Evolutionary conservation across 257 asterid genomes (phyloP).

Genomic region (Solanum sitiens): DNA sequence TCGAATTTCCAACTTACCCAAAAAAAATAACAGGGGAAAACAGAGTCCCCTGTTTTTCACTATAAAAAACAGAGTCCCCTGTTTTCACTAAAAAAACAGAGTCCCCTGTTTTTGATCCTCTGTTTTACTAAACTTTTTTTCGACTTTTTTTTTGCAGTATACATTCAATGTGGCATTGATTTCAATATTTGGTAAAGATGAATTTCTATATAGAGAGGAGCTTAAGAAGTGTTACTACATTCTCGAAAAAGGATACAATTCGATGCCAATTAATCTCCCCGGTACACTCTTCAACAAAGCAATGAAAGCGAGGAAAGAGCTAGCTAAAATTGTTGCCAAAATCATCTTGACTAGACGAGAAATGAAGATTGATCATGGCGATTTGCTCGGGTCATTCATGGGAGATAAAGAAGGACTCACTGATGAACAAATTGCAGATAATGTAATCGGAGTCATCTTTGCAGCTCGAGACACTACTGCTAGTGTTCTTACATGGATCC

Average conservation of each 20-base stretch:
- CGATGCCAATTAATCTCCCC: slow-evolving; percentile 31
- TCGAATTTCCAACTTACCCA: background rate
- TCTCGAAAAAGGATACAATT: slow-evolving; percentile 34
- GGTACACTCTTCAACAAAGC: slow-evolving; percentile 35
- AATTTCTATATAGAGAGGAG: slow-evolving; percentile 16
- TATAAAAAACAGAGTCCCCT: slow-evolving; percentile 4
- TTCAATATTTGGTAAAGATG: slow-evolving; percentile 28
- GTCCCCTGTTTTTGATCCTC: background rate
- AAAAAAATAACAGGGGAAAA: background rate
- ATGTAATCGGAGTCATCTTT: slow-evolving; percentile 29
- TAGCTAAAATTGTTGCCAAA: slow-evolving; percentile 22
- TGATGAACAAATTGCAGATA: slow-evolving; percentile 32
- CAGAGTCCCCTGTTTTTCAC: slow-evolving; percentile 6
- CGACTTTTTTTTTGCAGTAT: slow-evolving; percentile 11
- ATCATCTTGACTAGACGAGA: slow-evolving; percentile 18
- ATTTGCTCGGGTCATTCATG: slow-evolving; percentile 29
- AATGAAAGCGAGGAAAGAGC: slow-evolving; percentile 33
- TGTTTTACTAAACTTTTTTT: background rate
- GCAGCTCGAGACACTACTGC: slow-evolving; percentile 40
- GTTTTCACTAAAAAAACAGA: background rate
- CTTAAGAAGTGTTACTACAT: slow-evolving; percentile 28
- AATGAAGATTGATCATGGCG: slow-evolving; percentile 7
- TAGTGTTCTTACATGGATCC: slow-evolving; percentile 34
- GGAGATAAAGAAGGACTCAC: slow-evolving; percentile 24
- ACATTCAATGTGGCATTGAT: slow-evolving; percentile 34